These are phyloP conservation scores for Euphorbia peplus DNA, from an alignment of 345 rosid species.

Conservation along the genomic window DNA sequence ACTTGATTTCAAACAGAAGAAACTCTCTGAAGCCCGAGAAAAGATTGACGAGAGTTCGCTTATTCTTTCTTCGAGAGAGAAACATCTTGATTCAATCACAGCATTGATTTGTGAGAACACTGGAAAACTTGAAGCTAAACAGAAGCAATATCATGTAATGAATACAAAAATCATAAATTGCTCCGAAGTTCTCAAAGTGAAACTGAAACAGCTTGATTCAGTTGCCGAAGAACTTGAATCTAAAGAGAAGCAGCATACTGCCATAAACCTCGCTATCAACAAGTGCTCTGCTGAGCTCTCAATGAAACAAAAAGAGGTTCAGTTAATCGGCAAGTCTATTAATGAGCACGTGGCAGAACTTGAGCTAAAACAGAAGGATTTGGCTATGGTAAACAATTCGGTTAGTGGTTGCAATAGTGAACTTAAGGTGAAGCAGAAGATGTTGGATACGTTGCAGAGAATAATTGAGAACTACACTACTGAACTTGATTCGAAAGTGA, in stretches of 20 bases:
- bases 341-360: background rate
- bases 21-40: background rate
- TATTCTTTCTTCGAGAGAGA: background rate
- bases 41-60: background rate
- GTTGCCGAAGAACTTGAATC: background rate
- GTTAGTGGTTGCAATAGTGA: no score
- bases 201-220: background rate
- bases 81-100: constrained; percentile 9
- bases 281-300: constrained; percentile 21
- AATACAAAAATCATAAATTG: background rate
- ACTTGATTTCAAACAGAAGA: background rate
- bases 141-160: constrained; percentile 22
- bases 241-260: constrained; percentile 6
- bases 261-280: background rate
- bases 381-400: no score
- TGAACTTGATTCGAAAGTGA: background rate
- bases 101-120: constrained; percentile 4
- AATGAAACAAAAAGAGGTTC: constrained; percentile 5
- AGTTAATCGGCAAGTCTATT: background rate
- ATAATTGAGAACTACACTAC: background rate
- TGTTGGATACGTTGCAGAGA: background rate
- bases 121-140: constrained; percentile 18
- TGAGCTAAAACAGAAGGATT: no score
- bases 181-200: background rate
- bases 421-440: no score